phyloP scores from a whole-genome alignment of 441 rosid species.

The Capsella rubella region DNA sequence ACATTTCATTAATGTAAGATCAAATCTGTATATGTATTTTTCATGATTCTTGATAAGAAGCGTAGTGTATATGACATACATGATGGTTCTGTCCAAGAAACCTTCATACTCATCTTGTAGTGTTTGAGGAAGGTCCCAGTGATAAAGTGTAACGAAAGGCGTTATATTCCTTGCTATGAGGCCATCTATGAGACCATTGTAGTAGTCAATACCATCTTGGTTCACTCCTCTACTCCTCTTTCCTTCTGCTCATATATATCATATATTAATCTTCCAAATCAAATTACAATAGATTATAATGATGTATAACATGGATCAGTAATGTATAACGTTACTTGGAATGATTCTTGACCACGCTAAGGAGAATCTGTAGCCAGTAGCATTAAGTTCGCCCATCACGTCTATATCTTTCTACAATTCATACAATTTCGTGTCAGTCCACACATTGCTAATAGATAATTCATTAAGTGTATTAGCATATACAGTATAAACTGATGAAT shows the following conservation, averaged over 20 bases:
- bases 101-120: constrained; percentile 46
- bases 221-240: constrained; percentile 32
- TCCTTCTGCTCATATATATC: constrained; percentile 37
- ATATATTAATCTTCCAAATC: background rate
- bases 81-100: constrained; percentile 31
- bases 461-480: background rate
- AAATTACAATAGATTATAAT: background rate
- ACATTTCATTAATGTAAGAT: background rate
- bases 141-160: constrained; percentile 44
- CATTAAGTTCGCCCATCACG: constrained; percentile 12
- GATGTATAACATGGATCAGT: background rate
- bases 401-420: constrained; percentile 38
- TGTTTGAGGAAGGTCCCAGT: constrained; percentile 48
- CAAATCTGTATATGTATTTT: background rate
- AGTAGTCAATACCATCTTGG: constrained; percentile 27
- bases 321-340: constrained; percentile 34
- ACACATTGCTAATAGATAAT: background rate
- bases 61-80: constrained; percentile 35
- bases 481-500: too few species aligned
- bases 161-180: constrained; percentile 7
- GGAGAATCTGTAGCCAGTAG: constrained; percentile 39
- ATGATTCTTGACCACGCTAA: constrained; percentile 43
- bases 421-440: background rate
- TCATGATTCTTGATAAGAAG: constrained; percentile 11
- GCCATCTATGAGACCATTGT: constrained; percentile 17